Conservation (phyloP, 2,329 filamentous ascomycete genomes). For the Fusarium verrucosum region DNA sequence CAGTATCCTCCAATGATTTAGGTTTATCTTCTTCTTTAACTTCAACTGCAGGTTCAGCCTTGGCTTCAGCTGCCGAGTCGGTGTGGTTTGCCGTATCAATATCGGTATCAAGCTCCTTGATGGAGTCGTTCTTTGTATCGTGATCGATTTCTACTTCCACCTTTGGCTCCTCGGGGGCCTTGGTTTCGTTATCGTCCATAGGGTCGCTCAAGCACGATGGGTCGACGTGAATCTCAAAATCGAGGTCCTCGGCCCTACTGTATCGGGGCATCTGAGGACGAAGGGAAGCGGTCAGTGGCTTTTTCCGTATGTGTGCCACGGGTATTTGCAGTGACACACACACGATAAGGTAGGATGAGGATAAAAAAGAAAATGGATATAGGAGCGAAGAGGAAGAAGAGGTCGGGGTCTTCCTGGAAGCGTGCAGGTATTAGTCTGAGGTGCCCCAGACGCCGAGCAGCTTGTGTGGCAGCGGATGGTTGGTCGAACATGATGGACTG, state of each 20-base stretch:
- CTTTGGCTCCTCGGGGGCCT: conserved; percentile 35
- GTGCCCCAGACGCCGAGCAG: conserved; percentile 11
- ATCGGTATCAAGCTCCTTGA: conserved; percentile 17
- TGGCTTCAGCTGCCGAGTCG: conserved; percentile 20
- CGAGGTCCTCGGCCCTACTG: conserved; percentile 48
- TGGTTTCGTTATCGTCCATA: conserved; percentile 51
- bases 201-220: conserved; percentile 54
- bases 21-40: conserved; percentile 14
- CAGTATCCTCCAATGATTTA: conserved; percentile 5
- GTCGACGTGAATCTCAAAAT: conserved; percentile 62
- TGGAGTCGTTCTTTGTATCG: conserved; percentile 28
- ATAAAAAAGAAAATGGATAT: conserved; percentile 14
- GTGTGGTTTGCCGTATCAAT: conserved; percentile 16
- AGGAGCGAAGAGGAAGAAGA: conserved; percentile 16
- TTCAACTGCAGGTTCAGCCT: conserved; percentile 19
- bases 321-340: conserved; percentile 32
- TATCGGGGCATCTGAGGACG: conserved; percentile 44
- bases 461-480: conserved; percentile 45
- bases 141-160: conserved; percentile 19
- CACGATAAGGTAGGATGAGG: conserved; percentile 4
- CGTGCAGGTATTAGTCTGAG: conserved; percentile 37
- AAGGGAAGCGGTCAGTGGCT: conserved; percentile 8
- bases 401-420: conserved; percentile 34
- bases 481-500: conserved; percentile 42
- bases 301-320: conserved; percentile 24